Percentiles rank a stretch among this genome's conserved stretches.
Evolutionary conservation across 2,329 filamentous ascomycete genomes (phyloP).

Genomic region (Aspergillus japonicus): DNA sequence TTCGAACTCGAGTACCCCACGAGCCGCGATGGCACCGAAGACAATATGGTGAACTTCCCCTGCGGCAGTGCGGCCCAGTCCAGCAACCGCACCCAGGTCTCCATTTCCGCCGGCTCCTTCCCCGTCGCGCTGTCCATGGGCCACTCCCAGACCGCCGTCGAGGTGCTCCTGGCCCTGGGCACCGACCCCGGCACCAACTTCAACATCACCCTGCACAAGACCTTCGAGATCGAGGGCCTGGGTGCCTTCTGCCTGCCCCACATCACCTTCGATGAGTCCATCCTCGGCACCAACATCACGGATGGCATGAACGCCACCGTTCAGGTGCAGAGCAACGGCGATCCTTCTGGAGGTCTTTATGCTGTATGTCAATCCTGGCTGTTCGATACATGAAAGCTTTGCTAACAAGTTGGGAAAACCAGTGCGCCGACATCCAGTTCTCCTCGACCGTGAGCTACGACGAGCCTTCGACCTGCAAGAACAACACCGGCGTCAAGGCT

Average conservation of each 20-base stretch:
- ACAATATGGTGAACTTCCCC: slow-evolving; percentile 47
- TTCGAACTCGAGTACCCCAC: slow-evolving; percentile 56
- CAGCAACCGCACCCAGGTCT: slow-evolving; percentile 49
- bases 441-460: slow-evolving; percentile 49
- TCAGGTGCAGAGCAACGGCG: slow-evolving; percentile 66
- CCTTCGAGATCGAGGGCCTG: slow-evolving; percentile 59
- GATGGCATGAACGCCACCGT: slow-evolving; percentile 66
- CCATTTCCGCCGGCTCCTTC: slow-evolving; percentile 48
- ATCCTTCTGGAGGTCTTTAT: slow-evolving; percentile 62
- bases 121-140: slow-evolving; percentile 54
- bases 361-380: slow-evolving; percentile 49
- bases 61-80: slow-evolving; percentile 53
- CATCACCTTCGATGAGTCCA: slow-evolving; percentile 42
- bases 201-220: slow-evolving; percentile 65
- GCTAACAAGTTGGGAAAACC: neutral
- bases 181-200: slow-evolving; percentile 58
- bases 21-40: slow-evolving; percentile 50
- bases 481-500: slow-evolving; percentile 56
- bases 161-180: slow-evolving; percentile 55
- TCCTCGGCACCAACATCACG: slow-evolving; percentile 46
- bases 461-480: slow-evolving; percentile 54
- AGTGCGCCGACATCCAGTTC: slow-evolving; percentile 75
- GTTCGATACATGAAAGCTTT: neutral
- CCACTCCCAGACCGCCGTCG: slow-evolving; percentile 53
- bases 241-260: slow-evolving; percentile 66